Evolutionary conservation across 108 stramenopile genomes (phyloP).

Genomic region (Chaetoceros tenuissimus): DNA sequence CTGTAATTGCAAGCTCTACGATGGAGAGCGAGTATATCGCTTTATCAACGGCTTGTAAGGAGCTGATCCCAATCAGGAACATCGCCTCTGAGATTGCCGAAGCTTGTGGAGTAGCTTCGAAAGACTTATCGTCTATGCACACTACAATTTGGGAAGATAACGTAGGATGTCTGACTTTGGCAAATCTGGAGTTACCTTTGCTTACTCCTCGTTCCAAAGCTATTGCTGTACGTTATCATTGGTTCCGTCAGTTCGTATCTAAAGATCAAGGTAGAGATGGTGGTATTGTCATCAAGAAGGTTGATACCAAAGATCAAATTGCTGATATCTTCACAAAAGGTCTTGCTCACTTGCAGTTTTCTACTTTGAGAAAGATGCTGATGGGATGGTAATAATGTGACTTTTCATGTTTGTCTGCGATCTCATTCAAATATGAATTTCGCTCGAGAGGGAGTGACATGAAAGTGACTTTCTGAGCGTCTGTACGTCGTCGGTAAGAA

Average conservation of each 20-base stretch:
- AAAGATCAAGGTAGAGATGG: too few relatives aligned
- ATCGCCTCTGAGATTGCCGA: conserved; percentile 9
- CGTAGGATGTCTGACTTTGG: conserved; percentile 24
- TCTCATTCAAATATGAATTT: too few relatives aligned
- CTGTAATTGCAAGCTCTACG: conserved; percentile 25
- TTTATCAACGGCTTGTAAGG: conserved; percentile 15
- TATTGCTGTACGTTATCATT: conserved; percentile 20
- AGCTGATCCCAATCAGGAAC: conserved; percentile 22
- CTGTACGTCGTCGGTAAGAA: too few relatives aligned
- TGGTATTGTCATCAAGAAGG: conserved; percentile 2
- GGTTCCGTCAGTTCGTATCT: too few relatives aligned
- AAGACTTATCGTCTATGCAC: conserved; percentile 10
- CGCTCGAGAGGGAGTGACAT: too few relatives aligned
- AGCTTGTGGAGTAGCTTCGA: neutral
- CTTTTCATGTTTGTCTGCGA: too few relatives aligned
- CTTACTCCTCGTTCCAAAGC: conserved; percentile 21
- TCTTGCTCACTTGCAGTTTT: too few relatives aligned
- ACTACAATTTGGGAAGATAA: conserved; percentile 41
- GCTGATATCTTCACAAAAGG: conserved; percentile 19
- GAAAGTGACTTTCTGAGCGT: too few relatives aligned
- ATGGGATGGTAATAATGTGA: too few relatives aligned
- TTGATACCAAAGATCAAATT: conserved; percentile 11
- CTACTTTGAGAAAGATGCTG: too few relatives aligned
- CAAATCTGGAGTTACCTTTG: conserved; percentile 2
- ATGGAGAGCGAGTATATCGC: conserved; percentile 36